A percentile compares a stretch with the other conserved stretches of the same genome.
phyloP scores from a whole-genome alignment of 2,329 filamentous ascomycete species.

The Bipolaris cookei region DNA sequence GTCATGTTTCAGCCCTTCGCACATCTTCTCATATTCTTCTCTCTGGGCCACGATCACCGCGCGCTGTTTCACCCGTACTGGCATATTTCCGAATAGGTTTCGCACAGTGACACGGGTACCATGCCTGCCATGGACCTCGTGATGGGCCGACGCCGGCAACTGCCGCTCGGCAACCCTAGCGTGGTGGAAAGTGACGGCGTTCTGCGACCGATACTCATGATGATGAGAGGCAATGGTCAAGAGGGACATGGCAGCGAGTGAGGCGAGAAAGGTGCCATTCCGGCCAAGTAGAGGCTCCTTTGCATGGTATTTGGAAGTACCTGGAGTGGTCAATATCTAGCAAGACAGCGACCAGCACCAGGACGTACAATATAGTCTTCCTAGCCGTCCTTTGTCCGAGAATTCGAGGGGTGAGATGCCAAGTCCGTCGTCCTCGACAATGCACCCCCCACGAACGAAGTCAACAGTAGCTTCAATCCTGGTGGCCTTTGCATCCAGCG shows the following conservation, averaged over 20 bases:
- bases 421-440: constrained; percentile 81
- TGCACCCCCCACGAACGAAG: constrained; percentile 75
- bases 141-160: constrained; percentile 64
- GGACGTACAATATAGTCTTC: constrained; percentile 71
- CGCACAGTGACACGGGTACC: constrained; percentile 79
- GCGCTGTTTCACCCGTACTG: constrained; percentile 85
- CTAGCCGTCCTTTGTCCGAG: constrained; percentile 69
- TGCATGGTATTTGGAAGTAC: constrained; percentile 73
- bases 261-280: constrained; percentile 77
- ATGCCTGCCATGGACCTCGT: constrained; percentile 62
- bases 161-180: constrained; percentile 69
- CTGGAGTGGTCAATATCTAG: constrained; percentile 54
- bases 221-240: constrained; percentile 78
- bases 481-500: constrained; percentile 77
- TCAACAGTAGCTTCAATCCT: constrained; percentile 75
- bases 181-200: constrained; percentile 73
- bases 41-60: constrained; percentile 59
- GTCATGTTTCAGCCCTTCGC: constrained; percentile 66
- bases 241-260: constrained; percentile 76
- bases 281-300: constrained; percentile 64
- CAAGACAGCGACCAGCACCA: constrained; percentile 2
- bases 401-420: constrained; percentile 82
- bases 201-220: constrained; percentile 63
- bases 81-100: constrained; percentile 88
- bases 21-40: constrained; percentile 65